These are phyloP conservation scores for Phytophthora multivora DNA, from an alignment of 352 stramenopile species.

Conservation along the genomic window DNA sequence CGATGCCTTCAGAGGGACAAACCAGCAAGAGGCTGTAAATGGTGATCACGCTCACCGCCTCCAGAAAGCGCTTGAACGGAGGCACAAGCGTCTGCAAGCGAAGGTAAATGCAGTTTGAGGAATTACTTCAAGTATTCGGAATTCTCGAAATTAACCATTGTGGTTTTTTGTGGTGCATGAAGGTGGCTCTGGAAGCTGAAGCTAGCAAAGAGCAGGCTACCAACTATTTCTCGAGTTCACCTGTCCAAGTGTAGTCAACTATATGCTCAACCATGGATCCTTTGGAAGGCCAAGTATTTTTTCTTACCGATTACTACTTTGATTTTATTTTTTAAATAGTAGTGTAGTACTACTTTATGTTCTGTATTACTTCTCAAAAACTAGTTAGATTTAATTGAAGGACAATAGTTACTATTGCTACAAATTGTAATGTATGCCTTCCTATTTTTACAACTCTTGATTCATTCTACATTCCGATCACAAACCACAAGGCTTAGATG, in stretches of 20 bases:
- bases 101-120: slow-evolving; percentile 31
- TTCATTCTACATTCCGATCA: background rate
- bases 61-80: slow-evolving; percentile 51
- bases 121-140: background rate
- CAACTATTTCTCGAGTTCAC: slow-evolving; percentile 8
- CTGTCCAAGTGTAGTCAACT: background rate
- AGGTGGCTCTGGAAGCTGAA: slow-evolving; percentile 27
- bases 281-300: too few relatives aligned
- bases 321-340: too few relatives aligned
- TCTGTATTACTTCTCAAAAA: too few relatives aligned
- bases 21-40: slow-evolving; percentile 9
- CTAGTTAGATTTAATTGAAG: too few relatives aligned
- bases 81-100: slow-evolving; percentile 47
- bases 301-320: too few relatives aligned
- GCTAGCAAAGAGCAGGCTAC: slow-evolving; percentile 7
- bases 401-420: too few relatives aligned
- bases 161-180: background rate
- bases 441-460: slow-evolving; percentile 12
- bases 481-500: too few relatives aligned
- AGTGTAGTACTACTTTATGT: background rate
- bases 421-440: too few relatives aligned
- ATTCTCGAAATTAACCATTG: background rate
- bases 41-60: slow-evolving; percentile 40
- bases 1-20: slow-evolving; percentile 3
- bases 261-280: too few relatives aligned